phyloP scores from a whole-genome alignment of 2,329 filamentous ascomycete genomes.

The Pseudocercospora vitis region DNA sequence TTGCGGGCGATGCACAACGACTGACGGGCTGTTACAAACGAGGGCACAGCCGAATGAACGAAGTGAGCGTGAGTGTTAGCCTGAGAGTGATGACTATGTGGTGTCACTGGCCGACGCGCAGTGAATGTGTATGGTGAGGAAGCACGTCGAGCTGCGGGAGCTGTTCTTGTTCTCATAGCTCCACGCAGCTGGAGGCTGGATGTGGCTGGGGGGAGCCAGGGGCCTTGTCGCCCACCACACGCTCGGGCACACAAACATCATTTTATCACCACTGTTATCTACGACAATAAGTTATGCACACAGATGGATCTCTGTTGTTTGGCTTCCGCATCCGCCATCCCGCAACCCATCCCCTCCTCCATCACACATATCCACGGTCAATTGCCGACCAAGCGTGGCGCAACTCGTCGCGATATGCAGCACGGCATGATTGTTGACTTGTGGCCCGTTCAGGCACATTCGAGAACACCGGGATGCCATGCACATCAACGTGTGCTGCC shows the following conservation, averaged over 20 bases:
- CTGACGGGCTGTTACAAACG: not conserved
- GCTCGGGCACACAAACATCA: not conserved
- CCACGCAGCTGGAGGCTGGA: not conserved
- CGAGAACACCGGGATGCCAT: not conserved
- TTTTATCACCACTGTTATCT: not conserved
- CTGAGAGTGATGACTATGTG: not conserved
- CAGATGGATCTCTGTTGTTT: no score
- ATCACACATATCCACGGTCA: not conserved
- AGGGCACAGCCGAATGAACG: not conserved
- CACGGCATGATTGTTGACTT: slow-evolving; percentile 1
- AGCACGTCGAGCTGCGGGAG: not conserved
- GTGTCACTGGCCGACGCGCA: not conserved
- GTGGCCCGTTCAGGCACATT: not conserved
- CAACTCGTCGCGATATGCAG: not conserved
- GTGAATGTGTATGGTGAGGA: not conserved
- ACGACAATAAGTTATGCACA: no score
- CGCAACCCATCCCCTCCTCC: no score
- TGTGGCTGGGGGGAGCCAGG: not conserved
- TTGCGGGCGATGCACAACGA: not conserved
- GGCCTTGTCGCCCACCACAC: no score
- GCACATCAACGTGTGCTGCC: not conserved
- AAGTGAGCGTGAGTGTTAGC: not conserved
- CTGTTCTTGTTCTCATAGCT: not conserved
- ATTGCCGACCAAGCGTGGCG: not conserved
- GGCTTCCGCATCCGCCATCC: no score